Percentiles rank a stretch among this genome's conserved stretches.
phyloP scores from a whole-genome alignment of 768 basidiomycete species.

The Pulveroboletus sp. region DNA sequence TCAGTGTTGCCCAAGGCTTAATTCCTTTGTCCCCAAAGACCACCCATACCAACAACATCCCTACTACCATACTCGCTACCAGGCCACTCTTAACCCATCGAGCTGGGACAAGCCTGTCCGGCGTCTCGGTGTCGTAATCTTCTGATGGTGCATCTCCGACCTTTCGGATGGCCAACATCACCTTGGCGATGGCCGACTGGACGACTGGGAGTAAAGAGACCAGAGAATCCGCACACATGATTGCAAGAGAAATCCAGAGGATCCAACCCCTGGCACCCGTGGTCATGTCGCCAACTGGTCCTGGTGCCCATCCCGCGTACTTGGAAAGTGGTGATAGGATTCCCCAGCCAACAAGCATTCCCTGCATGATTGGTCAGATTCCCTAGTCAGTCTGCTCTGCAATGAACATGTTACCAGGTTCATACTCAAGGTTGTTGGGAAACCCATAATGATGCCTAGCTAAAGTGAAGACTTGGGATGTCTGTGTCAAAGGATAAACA shows the following conservation, averaged over 20 bases:
- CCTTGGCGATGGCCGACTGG: conserved; percentile 44
- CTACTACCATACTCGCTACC: conserved; percentile 52
- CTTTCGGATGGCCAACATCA: conserved; percentile 28
- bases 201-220: conserved; percentile 79
- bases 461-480: conserved; percentile 1
- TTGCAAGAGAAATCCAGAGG: conserved; percentile 91
- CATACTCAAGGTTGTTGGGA: conserved; percentile 92
- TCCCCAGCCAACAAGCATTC: conserved; percentile 97
- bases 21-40: conserved; percentile 92
- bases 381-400: not conserved
- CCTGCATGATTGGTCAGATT: conserved; percentile 40
- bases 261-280: conserved; percentile 94
- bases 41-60: conserved; percentile 78
- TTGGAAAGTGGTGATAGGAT: conserved; percentile 88
- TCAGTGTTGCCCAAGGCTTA: conserved; percentile 88
- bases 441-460: conserved; percentile 95
- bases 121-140: conserved; percentile 68
- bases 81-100: conserved; percentile 75
- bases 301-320: conserved; percentile 85
- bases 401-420: conserved; percentile 52
- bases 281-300: conserved; percentile 81
- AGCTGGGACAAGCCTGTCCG: conserved; percentile 75
- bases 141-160: conserved; percentile 13
- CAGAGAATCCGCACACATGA: conserved; percentile 92
- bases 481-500: not conserved